These are phyloP conservation scores for Hortaea sp. DNA, from an alignment of 2,329 filamentous ascomycete genomes.

Conservation along the genomic window DNA sequence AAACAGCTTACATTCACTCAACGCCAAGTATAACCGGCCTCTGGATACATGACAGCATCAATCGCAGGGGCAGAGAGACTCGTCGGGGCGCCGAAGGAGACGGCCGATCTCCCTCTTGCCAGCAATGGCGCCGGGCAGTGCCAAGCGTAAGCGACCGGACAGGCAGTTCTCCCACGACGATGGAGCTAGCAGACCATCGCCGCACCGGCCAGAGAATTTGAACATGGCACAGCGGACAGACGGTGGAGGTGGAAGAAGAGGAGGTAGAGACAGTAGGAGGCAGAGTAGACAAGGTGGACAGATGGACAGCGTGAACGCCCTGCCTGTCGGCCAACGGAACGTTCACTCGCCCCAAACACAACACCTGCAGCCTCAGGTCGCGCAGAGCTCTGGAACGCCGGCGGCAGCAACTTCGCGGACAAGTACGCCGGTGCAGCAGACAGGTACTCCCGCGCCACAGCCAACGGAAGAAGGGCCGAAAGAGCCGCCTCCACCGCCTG, in stretches of 20 bases:
- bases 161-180: constrained; percentile 36
- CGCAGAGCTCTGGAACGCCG: constrained; percentile 4
- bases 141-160: constrained; percentile 48
- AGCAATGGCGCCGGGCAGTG: constrained; percentile 21
- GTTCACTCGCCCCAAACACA: constrained; percentile 5
- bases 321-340: constrained; percentile 4
- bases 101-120: background rate
- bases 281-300: constrained; percentile 8
- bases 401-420: constrained; percentile 7
- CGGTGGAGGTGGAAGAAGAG: constrained; percentile 7
- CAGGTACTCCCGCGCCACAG: constrained; percentile 7
- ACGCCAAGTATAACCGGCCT: no score
- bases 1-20: no score
- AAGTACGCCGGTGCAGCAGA: constrained; percentile 7
- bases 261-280: constrained; percentile 5
- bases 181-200: constrained; percentile 34
- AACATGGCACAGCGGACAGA: constrained; percentile 41
- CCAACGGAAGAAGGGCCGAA: constrained; percentile 5
- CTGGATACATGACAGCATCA: no score
- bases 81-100: no score
- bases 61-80: no score
- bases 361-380: constrained; percentile 2
- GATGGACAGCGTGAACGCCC: constrained; percentile 4
- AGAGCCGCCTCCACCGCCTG: constrained; percentile 7
- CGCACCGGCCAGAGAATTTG: constrained; percentile 41